Base-by-base conservation (phyloP, 192 early-diverging fungal species). In the Dissophora globulifera region DNA sequence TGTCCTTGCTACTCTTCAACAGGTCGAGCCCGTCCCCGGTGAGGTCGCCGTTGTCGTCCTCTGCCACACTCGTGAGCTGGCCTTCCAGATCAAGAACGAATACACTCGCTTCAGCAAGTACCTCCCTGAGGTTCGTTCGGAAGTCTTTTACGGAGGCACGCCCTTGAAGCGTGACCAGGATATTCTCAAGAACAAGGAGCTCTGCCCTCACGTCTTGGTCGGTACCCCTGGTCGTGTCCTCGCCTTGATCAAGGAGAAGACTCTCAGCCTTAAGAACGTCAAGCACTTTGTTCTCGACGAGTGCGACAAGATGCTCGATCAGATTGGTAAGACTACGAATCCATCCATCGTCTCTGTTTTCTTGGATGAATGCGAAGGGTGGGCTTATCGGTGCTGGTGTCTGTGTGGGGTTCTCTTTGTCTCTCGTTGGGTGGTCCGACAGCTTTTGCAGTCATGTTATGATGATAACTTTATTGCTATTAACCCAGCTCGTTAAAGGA, bases 271-370 rank as follows among this genome's bases (percentile, higher is more conserved):
- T 43, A 82, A 82, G 48, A 92, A 86, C 61, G 87, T 99, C 68
- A 98, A 93, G 91, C 93, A 95, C 89, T 99, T 99, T 88, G 94
- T 99, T 26, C 85, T 99, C 43, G 97, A 99, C 76, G 97, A 99
- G 85, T 99, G 97, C 81, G 97, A 99, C 85, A 97, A 97, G 85
- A 93, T 99, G 83, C 80, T 99, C 29, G 95, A 97, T 30, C 83
- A 90, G 46, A 81, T 97, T 52, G 94, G 95, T 96, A 90, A 84
- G 89, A 88, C 19, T 55, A 38, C n/a, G n/a, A n/a, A n/a, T n/a
- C n/a, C n/a, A n/a, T n/a, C n/a, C n/a, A n/a, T n/a, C n/a, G n/a
- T n/a, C n/a, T n/a, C n/a, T n/a, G n/a, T n/a, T n/a, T n/a, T n/a
- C n/a, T n/a, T n/a, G n/a, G n/a, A n/a, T n/a, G n/a, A n/a, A n/a